These are phyloP conservation scores for Rhynchospora pubera DNA, from an alignment of 176 grass and related monocot genomes.

Conservation along the genomic window DNA sequence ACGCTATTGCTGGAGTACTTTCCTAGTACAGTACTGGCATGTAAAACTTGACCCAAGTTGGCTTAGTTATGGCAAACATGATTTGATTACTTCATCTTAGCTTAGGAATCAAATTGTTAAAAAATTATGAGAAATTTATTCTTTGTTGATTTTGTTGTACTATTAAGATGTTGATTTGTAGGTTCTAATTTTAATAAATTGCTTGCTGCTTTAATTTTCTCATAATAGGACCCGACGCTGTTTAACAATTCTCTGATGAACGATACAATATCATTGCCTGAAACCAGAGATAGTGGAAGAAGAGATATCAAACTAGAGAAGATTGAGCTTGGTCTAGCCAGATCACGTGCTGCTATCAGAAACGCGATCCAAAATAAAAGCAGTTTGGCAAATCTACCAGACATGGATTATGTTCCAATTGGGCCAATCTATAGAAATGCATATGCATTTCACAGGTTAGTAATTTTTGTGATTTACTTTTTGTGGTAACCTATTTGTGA, in stretches of 20 bases:
- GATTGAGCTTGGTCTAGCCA: constrained; percentile 42
- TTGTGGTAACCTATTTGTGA: neutral
- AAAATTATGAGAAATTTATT: neutral
- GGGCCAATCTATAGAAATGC: constrained; percentile 63
- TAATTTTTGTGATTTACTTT: neutral
- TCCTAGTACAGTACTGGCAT: neutral
- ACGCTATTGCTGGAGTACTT: neutral
- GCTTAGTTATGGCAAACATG: no score
- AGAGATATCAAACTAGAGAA: constrained; percentile 46
- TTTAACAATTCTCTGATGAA: neutral
- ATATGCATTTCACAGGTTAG: constrained; percentile 76
- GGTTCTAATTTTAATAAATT: neutral
- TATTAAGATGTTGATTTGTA: neutral
- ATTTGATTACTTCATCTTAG: neutral
- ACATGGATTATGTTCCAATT: constrained; percentile 60
- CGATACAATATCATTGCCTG: neutral
- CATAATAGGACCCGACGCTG: constrained; percentile 17
- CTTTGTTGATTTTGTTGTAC: neutral
- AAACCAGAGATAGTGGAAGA: neutral
- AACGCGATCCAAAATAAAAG: constrained; percentile 23
- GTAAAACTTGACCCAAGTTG: no score
- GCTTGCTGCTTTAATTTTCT: neutral
- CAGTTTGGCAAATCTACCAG: neutral
- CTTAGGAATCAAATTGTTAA: neutral
- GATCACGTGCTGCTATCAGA: constrained; percentile 53